phyloP scores from a whole-genome alignment of 805 yeast genomes.

The Saccharomycopsis javanensis region DNA sequence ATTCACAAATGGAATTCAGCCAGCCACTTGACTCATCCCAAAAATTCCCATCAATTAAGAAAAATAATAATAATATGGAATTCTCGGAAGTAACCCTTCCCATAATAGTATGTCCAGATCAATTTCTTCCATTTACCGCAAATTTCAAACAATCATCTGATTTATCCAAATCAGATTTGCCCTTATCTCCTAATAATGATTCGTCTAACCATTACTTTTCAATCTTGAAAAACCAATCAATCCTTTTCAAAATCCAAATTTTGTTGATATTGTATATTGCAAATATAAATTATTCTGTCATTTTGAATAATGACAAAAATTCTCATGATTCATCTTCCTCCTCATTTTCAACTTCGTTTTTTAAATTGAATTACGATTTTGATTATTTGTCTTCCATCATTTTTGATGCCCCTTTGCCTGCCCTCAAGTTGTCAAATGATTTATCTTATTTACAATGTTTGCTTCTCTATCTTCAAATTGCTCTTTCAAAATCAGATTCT shows the following conservation, averaged over 20 bases:
- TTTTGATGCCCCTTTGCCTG: neutral
- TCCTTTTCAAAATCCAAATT: constrained; percentile 15
- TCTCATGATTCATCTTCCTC: neutral
- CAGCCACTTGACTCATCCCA: too few species aligned
- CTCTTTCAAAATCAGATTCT: neutral
- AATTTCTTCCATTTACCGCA: neutral
- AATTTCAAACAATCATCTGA: neutral
- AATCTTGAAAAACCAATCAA: constrained; percentile 8
- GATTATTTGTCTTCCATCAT: constrained; percentile 5
- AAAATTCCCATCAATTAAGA: neutral
- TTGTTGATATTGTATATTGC: constrained; percentile 14
- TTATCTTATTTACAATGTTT: neutral
- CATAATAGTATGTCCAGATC: neutral
- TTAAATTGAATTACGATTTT: constrained; percentile 15
- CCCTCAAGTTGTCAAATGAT: neutral
- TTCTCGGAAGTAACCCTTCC: neutral
- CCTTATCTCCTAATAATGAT: neutral
- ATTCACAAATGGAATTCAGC: too few species aligned
- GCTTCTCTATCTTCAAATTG: neutral
- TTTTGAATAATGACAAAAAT: neutral
- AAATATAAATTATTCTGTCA: constrained; percentile 15
- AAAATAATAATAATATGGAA: neutral
- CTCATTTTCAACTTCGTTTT: constrained; percentile 5
- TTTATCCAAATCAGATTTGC: neutral
- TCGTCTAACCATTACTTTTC: neutral